A percentile compares a stretch with the other conserved stretches of the same genome.
Conservation (phyloP, 441 rosid species). For the Pelargonium australe region DNA sequence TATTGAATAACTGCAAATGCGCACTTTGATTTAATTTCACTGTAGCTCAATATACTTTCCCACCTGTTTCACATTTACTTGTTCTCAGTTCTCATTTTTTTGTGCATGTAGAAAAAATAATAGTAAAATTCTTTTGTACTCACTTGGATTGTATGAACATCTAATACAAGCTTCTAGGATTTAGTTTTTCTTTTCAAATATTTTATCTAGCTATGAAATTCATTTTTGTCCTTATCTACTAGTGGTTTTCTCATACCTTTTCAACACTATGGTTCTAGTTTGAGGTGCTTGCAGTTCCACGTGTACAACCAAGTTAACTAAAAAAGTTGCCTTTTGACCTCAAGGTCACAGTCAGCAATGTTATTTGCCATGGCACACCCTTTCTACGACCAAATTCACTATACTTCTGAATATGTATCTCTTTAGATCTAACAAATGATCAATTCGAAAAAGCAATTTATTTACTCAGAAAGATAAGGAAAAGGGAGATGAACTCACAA, state of each 20-base stretch:
- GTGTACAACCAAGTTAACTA: background rate
- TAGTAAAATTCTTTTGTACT: background rate
- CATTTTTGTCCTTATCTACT: background rate
- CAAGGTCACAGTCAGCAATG: too few relatives aligned
- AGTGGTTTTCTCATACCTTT: background rate
- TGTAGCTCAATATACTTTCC: background rate
- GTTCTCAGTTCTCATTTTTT: background rate
- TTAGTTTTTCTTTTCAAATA: background rate
- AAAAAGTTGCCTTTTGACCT: too few relatives aligned
- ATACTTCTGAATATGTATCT: background rate
- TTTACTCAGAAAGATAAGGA: background rate
- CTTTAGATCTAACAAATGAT: background rate
- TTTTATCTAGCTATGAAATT: background rate
- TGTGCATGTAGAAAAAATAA: background rate
- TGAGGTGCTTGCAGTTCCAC: background rate
- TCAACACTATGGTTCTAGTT: background rate
- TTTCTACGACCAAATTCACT: background rate
- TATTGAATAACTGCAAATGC: background rate
- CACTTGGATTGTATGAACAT: background rate
- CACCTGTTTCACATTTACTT: background rate
- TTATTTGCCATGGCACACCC: too few relatives aligned
- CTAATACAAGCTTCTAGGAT: background rate
- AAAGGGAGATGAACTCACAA: background rate
- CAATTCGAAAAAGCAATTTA: background rate
- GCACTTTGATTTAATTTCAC: background rate